Base-by-base conservation (phyloP, 768 basidiomycete species). In the Podaxis rugospora region DNA sequence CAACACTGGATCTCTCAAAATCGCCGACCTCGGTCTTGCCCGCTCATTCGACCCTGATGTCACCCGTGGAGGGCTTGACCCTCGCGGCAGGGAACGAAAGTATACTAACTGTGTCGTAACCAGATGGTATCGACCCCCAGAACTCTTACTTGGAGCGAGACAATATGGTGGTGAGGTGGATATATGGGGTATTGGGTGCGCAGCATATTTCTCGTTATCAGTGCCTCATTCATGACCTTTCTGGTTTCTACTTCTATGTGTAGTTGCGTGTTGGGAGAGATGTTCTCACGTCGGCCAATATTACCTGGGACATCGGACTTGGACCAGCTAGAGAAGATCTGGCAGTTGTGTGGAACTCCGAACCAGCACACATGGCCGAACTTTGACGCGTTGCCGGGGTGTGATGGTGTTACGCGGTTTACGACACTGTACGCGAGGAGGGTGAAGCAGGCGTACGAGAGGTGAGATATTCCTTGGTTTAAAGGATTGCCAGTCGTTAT, bases 71-170 rank as follows among this genome's bases (percentile, higher is more conserved):
- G 71, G 71, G 27, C 73, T 77, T 55, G 74, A 77, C 21, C 75
- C 77, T 28, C 77, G 74, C 18, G 77, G 77, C 27, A 79, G 77
- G 59, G 85, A 86, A 52, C 81, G 86, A 61, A 88, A 88, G 72
- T 98, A 97, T 70, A 99, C 97, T 0, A 95, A 96, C 68, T 95
- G 92, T 66, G 94, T 97, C 28, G 93, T 96, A 27, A 96, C 94
- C 9, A 78, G 93, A 47, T 97, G 94, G 95, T 97, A 97, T 68
- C 84, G 95, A 18, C 93, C 95, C 14, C 95, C 95, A 0, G 94
- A 97, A 79, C 78, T 99, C 1, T 78, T 99, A 11, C 79, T 99
- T 13, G 95, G 95, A 42, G 90, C 92, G 14, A 81, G 88, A 50
- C 85, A 91, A 63, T 98, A 99, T 66, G 93, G 93, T 7, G 91